Evolutionary conservation across 768 basidiomycete genomes (phyloP).

Genomic region (Tephrocybe rancida): DNA sequence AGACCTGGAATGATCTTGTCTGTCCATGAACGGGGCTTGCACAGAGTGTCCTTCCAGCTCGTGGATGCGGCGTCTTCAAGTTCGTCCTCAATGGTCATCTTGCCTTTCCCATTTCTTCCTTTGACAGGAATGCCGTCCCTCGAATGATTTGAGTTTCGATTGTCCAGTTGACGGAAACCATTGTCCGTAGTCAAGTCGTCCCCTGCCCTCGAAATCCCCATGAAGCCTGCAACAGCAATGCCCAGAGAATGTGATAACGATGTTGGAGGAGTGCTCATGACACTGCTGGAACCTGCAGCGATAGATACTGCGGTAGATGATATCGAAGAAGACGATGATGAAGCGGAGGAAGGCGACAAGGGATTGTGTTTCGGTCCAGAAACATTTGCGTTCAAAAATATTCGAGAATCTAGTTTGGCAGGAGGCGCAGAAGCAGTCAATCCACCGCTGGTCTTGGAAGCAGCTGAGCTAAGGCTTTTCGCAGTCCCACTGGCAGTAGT

Average conservation of each 20-base stretch:
- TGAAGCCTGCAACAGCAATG: slow-evolving; percentile 42
- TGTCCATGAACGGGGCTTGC: slow-evolving; percentile 37
- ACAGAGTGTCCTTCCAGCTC: slow-evolving; percentile 38
- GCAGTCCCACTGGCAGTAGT: slow-evolving; percentile 30
- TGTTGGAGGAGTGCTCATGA: slow-evolving; percentile 60
- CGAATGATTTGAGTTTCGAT: slow-evolving; percentile 19
- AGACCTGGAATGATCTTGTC: slow-evolving; percentile 37
- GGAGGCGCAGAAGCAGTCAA: slow-evolving; percentile 33
- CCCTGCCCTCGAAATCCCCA: slow-evolving; percentile 34
- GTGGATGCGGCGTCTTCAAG: slow-evolving; percentile 34
- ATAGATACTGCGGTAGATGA: slow-evolving; percentile 43
- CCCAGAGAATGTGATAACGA: slow-evolving; percentile 52
- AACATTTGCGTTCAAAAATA: slow-evolving; percentile 16
- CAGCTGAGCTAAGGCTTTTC: slow-evolving; percentile 39
- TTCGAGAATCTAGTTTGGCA: slow-evolving; percentile 7
- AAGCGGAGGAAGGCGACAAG: slow-evolving; percentile 39
- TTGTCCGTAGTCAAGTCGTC: slow-evolving; percentile 7
- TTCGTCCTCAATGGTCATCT: slow-evolving; percentile 30
- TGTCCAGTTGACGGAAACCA: slow-evolving; percentile 7
- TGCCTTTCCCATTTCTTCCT: slow-evolving; percentile 35
- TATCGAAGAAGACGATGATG: slow-evolving; percentile 57
- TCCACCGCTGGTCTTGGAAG: slow-evolving; percentile 41
- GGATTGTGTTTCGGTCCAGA: slow-evolving; percentile 19
- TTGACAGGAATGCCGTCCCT: slow-evolving; percentile 31
- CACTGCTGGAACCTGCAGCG: slow-evolving; percentile 40